Evolutionary conservation across 306 rosid genomes (phyloP), one percentile per base, ranked within the genome.

Genomic region (Acacia melanoxylon): DNA sequence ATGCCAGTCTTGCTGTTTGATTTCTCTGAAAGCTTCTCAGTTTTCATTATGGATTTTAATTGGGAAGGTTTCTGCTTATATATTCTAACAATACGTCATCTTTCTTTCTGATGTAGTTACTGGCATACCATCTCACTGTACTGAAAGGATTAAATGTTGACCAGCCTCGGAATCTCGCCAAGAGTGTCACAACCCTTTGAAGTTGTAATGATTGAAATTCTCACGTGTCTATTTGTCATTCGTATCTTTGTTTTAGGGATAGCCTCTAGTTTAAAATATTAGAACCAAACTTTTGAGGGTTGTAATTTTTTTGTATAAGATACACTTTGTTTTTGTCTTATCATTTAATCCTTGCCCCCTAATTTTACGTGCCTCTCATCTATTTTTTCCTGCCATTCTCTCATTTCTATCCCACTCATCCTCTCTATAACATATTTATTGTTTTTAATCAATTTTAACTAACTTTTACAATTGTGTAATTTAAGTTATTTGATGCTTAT

Each of bases 91-190:
- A 37, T 12, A 14, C 49, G 17, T 81, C 72, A 67, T 66, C 33
- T 80, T 76, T 82, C 40, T 80, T 76, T 82, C 40, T 72, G 62
- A 52, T 91, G 88, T 91, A 95, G 99, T 86, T 95, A 82, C 77
- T 93, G 91, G 99, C 99, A 29, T 95, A 95, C 86, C 99, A 95
- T 87, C 98, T 95, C 82, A 95, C 99, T 12, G 99, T 95, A 75
- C 87, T 92, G 74, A 91, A 94, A 83, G 99, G 99, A 70, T 91
- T 85, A 82, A 95, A 95, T 20, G 95, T 92, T n/a, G 99, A 95
- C 78, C 99, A 93, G 87, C 99, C 98, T 65, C 94, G 98, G 75
- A 95, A 95, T 91, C 97, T 95, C 27, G 99, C 99, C 6, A 95
- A 95, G 92, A 95, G 99, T 83, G 99, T 95, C 63, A 95, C 98